Conservation (phyloP, 208 protist species). For the Phytomonas sp. region DNA sequence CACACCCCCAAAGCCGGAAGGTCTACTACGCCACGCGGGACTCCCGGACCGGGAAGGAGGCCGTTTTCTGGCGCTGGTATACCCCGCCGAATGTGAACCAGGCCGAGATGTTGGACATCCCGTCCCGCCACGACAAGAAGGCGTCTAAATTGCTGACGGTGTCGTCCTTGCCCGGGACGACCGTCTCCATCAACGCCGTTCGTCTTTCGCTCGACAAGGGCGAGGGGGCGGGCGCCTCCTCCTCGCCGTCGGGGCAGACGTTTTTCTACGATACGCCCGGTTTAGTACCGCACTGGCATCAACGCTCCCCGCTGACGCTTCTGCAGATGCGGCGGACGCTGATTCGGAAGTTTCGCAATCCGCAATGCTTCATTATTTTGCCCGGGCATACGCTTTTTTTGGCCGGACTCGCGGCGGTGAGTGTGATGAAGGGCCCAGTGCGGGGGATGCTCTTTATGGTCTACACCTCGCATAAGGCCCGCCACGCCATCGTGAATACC, state of each 20-base stretch:
- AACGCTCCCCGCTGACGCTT: constrained; percentile 68
- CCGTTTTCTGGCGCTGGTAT: constrained; percentile 85
- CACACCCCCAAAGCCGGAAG: constrained; percentile 81
- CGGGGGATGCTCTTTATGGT: constrained; percentile 77
- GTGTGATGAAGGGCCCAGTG: constrained; percentile 71
- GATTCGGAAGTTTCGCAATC: constrained; percentile 78
- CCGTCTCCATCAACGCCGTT: constrained; percentile 74
- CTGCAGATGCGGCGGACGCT: constrained; percentile 86
- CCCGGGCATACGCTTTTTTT: constrained; percentile 83
- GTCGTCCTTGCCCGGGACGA: constrained; percentile 84
- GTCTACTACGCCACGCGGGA: constrained; percentile 78
- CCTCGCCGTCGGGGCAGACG: constrained; percentile 15
- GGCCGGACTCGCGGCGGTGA: constrained; percentile 73
- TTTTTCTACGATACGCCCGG: constrained; percentile 88
- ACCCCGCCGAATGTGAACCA: constrained; percentile 84
- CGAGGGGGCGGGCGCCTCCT: constrained; percentile 6
- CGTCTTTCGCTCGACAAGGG: constrained; percentile 37
- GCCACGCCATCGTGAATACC: constrained; percentile 70
- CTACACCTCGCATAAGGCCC: constrained; percentile 85
- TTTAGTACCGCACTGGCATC: constrained; percentile 83
- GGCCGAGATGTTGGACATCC: constrained; percentile 85
- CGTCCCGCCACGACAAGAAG: constrained; percentile 76
- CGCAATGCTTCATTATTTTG: constrained; percentile 77
- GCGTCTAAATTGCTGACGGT: constrained; percentile 86
- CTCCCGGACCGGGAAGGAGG: constrained; percentile 40